These are phyloP conservation scores for Echites panduratus DNA, from an alignment of 257 asterid genomes.

Conservation along the genomic window DNA sequence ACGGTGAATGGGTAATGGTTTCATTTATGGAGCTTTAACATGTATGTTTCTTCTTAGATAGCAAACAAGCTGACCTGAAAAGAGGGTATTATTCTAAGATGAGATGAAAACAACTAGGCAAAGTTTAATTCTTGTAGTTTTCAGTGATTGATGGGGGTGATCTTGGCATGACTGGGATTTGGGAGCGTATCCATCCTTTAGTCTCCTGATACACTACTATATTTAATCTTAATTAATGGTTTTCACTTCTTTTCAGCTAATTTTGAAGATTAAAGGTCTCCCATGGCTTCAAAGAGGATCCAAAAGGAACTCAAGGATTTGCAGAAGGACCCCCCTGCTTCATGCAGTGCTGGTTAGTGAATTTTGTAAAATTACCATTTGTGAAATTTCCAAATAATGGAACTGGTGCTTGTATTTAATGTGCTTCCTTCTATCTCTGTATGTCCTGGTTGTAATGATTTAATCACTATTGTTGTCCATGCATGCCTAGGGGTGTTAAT, in stretches of 20 bases:
- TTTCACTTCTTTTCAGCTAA: neutral
- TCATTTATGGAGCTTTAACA: neutral
- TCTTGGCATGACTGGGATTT: neutral
- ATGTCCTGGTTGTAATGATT: neutral
- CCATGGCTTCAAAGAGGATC: slow-evolving; percentile 34
- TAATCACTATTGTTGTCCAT: neutral
- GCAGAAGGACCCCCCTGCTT: slow-evolving; percentile 34
- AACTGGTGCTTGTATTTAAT: neutral
- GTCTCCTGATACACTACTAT: neutral
- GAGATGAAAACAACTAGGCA: neutral
- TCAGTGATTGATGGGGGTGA: neutral
- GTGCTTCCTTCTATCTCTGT: neutral
- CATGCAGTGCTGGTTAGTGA: slow-evolving; percentile 33
- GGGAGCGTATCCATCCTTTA: too few relatives aligned
- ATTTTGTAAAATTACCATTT: too few relatives aligned
- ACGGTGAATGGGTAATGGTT: neutral
- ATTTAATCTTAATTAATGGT: neutral
- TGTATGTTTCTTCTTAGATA: neutral
- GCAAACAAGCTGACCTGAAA: neutral
- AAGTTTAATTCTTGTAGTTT: neutral
- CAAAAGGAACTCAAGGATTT: slow-evolving; percentile 33
- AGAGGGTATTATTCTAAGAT: neutral
- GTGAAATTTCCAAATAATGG: neutral
- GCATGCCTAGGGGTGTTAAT: neutral
- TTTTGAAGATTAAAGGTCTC: slow-evolving; percentile 1